These are phyloP conservation scores for Rutstroemia sydowiana DNA, from an alignment of 2,329 filamentous ascomycete species.

Conservation along the genomic window DNA sequence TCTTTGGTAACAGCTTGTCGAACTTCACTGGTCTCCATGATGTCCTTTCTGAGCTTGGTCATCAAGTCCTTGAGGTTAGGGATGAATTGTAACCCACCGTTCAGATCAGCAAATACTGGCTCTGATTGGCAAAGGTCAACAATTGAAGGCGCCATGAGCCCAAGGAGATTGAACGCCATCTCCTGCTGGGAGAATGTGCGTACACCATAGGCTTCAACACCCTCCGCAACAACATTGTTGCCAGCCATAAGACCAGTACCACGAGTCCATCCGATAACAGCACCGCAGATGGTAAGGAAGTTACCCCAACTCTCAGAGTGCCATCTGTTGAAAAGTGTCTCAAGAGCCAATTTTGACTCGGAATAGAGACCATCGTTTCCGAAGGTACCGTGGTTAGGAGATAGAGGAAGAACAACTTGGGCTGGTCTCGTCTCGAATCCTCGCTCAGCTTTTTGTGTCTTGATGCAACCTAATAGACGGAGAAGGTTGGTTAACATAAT, in stretches of 20 bases:
- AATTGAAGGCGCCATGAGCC: slow-evolving; percentile 88
- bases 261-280: slow-evolving; percentile 98
- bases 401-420: slow-evolving; percentile 91
- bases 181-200: slow-evolving; percentile 98
- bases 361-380: slow-evolving; percentile 97
- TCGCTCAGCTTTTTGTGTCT: slow-evolving; percentile 78
- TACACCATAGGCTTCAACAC: slow-evolving; percentile 91
- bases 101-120: slow-evolving; percentile 94
- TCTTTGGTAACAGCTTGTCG: slow-evolving; percentile 92
- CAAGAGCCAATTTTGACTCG: slow-evolving; percentile 92
- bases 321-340: slow-evolving; percentile 98
- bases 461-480: slow-evolving; percentile 83
- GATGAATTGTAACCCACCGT: slow-evolving; percentile 95
- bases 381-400: slow-evolving; percentile 97
- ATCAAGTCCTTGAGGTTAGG: slow-evolving; percentile 91
- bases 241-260: slow-evolving; percentile 96
- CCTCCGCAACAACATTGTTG: slow-evolving; percentile 96
- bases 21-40: slow-evolving; percentile 91
- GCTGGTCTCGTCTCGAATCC: slow-evolving; percentile 93
- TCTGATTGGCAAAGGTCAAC: slow-evolving; percentile 93
- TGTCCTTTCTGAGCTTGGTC: slow-evolving; percentile 86
- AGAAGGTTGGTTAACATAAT: slow-evolving; percentile 98
- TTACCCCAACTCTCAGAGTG: slow-evolving; percentile 95
- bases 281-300: slow-evolving; percentile 96
- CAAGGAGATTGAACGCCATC: slow-evolving; percentile 98